A percentile compares a stretch with the other conserved stretches of the same genome.
Conservation (phyloP, 345 rosid species). For the Corchorus olitorius region DNA sequence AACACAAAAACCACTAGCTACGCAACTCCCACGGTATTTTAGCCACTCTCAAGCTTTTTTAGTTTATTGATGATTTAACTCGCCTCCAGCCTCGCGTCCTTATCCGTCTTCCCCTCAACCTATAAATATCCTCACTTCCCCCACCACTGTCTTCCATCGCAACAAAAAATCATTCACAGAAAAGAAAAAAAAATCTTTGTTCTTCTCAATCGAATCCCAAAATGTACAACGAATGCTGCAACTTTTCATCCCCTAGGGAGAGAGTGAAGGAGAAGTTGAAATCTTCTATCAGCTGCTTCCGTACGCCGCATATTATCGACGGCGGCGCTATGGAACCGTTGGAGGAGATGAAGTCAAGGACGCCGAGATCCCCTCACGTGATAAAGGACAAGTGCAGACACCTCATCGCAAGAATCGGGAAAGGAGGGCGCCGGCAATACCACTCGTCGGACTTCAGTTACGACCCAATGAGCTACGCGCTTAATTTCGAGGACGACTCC, state of each 20-base stretch:
- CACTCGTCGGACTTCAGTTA: constrained; percentile 57
- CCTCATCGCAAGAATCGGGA: constrained; percentile 39
- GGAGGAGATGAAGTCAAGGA: constrained; percentile 25
- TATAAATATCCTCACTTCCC: neutral
- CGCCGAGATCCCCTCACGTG: constrained; percentile 50
- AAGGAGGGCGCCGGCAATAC: constrained; percentile 31
- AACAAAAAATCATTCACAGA: neutral
- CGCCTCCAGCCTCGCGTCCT: neutral
- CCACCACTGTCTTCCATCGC: neutral
- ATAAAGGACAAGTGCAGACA: constrained; percentile 43
- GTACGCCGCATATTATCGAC: neutral
- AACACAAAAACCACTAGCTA: constrained; percentile 18
- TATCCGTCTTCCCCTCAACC: constrained; percentile 21
- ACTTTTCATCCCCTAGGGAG: neutral
- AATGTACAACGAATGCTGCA: constrained; percentile 26
- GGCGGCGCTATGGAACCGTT: constrained; percentile 24
- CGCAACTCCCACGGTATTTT: constrained; percentile 42
- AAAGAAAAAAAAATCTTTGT: neutral
- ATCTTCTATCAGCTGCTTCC: constrained; percentile 53
- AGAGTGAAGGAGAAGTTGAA: constrained; percentile 34
- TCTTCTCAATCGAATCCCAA: constrained; percentile 24
- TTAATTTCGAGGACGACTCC: constrained; percentile 63
- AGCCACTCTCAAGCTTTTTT: neutral
- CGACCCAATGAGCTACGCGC: constrained; percentile 65
- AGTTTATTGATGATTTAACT: too few species aligned